A percentile compares a stretch with the other conserved stretches of the same genome.
Evolutionary conservation across 2,329 filamentous ascomycete species (phyloP).

Genomic region (Fusarium setosum): DNA sequence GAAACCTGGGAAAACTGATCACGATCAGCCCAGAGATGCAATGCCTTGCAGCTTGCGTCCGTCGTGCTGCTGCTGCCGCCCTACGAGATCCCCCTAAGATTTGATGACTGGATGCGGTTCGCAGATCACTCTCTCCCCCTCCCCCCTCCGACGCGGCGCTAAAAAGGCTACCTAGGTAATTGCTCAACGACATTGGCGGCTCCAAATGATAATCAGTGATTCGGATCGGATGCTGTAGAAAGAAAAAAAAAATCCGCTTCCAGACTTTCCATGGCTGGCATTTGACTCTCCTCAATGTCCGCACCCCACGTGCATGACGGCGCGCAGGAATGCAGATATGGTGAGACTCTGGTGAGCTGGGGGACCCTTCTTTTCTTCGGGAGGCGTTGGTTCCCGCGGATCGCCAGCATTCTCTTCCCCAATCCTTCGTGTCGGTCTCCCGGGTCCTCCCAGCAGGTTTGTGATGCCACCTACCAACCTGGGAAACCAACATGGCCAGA

Average conservation of each 20-base stretch:
- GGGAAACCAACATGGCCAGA: conserved; percentile 18
- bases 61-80: no score
- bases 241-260: conserved; percentile 18
- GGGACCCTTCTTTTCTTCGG: conserved; percentile 28
- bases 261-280: conserved; percentile 32
- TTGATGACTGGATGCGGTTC: conserved; percentile 18
- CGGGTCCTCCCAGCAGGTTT: conserved; percentile 1
- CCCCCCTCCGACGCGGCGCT: no score
- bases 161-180: no score
- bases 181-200: conserved; percentile 1
- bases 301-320: conserved; percentile 23
- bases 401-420: conserved; percentile 26
- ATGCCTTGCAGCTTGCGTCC: conserved; percentile 30
- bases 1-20: neutral
- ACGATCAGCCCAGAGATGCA: neutral
- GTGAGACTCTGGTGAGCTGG: conserved; percentile 28
- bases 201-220: neutral
- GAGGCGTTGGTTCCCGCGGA: conserved; percentile 31
- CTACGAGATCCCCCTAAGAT: conserved; percentile 18
- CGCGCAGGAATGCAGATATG: conserved; percentile 29
- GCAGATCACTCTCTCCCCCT: no score
- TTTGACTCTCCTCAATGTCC: conserved; percentile 30
- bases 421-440: neutral
- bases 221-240: conserved; percentile 4
- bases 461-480: conserved; percentile 23